Base-by-base conservation (phyloP, 345 rosid species). In the Eucalyptus erythrocorys region DNA sequence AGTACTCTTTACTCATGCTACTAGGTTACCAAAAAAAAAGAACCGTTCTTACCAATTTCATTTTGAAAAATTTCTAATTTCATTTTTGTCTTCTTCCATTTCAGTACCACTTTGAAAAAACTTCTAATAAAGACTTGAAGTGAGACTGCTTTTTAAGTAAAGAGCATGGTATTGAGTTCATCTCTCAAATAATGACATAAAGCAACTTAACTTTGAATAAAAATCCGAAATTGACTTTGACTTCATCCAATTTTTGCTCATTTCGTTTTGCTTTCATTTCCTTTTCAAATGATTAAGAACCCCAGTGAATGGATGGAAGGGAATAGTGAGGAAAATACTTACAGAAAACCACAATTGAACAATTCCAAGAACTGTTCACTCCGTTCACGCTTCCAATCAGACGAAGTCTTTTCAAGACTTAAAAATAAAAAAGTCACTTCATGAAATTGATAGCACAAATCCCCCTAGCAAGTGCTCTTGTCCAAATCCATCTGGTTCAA, bases 41-140 rank as follows among this genome's bases (percentile, higher is more conserved):
- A 71, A 3, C 0, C 0, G 0, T 3, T 8, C 9, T 19, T 37
- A 16, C 14, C 14, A 34, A 37, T 17, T 71, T 37, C 8, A 71
- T 37, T 71, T 71, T 0, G 1, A 4, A 71, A 71, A 71, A 37
- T 71, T n/a, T 64, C 10, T 21, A 37, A 71, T 71, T 71, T 71
- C 45, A 3, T 71, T 10, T 68, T 10, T 24, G 24, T 37, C 82
- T 42, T 71, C 45, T 71, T 71, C 82, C 6, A 21, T 37, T 21
- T 1, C 0, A 1, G 1, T 3, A 40, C 42, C 11, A 10, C 13
- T 22, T 37, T 37, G 26, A 45, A 40, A 71, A 76, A 21, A 40
- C 8, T 40, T 76, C 30, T 4, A 5, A 40, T 40, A 5, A 34
- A 6, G 15, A 6, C 0, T 1, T 37, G 8, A 76, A 19, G 27